Conservation (phyloP, 2,329 filamentous ascomycete species). For the Madurella mycetomatis region DNA sequence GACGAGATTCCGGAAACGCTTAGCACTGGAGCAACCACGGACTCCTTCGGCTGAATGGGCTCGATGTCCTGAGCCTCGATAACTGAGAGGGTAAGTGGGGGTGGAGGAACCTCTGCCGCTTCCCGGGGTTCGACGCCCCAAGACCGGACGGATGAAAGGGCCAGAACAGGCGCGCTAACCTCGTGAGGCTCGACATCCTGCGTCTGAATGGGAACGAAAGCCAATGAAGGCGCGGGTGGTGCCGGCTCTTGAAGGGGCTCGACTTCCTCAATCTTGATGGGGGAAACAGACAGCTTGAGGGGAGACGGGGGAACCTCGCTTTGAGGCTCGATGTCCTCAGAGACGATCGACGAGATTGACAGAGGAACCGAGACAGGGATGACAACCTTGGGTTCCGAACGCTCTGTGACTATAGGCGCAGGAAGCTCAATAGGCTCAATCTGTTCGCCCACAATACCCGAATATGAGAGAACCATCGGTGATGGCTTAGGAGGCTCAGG, state of each 20-base stretch:
- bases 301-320: slow-evolving; percentile 22
- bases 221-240: slow-evolving; percentile 14
- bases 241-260: slow-evolving; percentile 20
- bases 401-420: slow-evolving; percentile 21
- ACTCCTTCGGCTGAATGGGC: slow-evolving; percentile 30
- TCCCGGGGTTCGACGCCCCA: slow-evolving; percentile 28
- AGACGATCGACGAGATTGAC: slow-evolving; percentile 32
- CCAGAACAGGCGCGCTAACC: slow-evolving; percentile 15
- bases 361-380: slow-evolving; percentile 13
- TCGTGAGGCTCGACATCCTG: slow-evolving; percentile 12
- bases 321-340: slow-evolving; percentile 33
- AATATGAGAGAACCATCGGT: slow-evolving; percentile 30
- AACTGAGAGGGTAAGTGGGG: slow-evolving; percentile 23
- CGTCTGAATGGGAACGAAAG: slow-evolving; percentile 27
- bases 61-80: slow-evolving; percentile 29
- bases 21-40: slow-evolving; percentile 24
- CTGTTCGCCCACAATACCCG: slow-evolving; percentile 31
- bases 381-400: slow-evolving; percentile 1
- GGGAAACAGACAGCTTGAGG: slow-evolving; percentile 15
- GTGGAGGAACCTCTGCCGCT: slow-evolving; percentile 14
- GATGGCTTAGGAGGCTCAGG: slow-evolving; percentile 21
- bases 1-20: slow-evolving; percentile 33
- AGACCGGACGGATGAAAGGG: slow-evolving; percentile 22
- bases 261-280: slow-evolving; percentile 13
- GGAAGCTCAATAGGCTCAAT: slow-evolving; percentile 31